Conservation (phyloP, 495 filamentous ascomycete species). For the Penicillium lagena region DNA sequence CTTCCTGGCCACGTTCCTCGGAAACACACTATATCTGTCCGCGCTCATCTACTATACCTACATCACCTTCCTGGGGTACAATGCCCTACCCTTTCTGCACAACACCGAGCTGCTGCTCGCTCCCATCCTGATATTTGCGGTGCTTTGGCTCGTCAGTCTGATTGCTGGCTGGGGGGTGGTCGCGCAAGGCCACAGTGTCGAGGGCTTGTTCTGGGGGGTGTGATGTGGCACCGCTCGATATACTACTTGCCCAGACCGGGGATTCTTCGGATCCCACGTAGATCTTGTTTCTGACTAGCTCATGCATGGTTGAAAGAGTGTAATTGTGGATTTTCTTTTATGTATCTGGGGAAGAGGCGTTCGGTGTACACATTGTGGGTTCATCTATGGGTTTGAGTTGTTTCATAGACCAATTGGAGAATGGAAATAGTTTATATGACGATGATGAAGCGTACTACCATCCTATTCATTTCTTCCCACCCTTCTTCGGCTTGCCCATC, state of each 20-base stretch:
- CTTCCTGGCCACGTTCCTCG: conserved; percentile 58
- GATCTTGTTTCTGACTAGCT: conserved; percentile 8
- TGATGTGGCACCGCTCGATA: conserved; percentile 9
- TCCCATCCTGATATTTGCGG: conserved; percentile 52
- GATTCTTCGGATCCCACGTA: conserved; percentile 6
- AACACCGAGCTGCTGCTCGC: conserved; percentile 65
- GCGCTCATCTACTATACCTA: conserved; percentile 66
- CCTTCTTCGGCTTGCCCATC: conserved; percentile 26
- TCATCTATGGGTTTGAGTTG: conserved; percentile 1
- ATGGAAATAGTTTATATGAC: neutral
- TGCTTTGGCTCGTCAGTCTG: conserved; percentile 59
- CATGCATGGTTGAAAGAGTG: conserved; percentile 11
- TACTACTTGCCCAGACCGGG: neutral
- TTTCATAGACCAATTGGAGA: neutral
- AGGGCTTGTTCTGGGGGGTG: conserved; percentile 42
- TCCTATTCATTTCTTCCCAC: conserved; percentile 32
- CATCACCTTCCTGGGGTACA: conserved; percentile 71
- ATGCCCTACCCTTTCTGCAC: conserved; percentile 66
- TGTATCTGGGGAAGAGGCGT: conserved; percentile 5
- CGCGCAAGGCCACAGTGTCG: conserved; percentile 36
- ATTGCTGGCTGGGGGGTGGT: conserved; percentile 42
- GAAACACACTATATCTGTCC: conserved; percentile 65
- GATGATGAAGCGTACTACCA: neutral
- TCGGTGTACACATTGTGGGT: conserved; percentile 15
- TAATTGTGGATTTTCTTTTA: conserved; percentile 3